Evolutionary conservation across 2,329 filamentous ascomycete species (phyloP), one percentile per base, ranked within the genome.

Genomic region (Colletotrichum horii): DNA sequence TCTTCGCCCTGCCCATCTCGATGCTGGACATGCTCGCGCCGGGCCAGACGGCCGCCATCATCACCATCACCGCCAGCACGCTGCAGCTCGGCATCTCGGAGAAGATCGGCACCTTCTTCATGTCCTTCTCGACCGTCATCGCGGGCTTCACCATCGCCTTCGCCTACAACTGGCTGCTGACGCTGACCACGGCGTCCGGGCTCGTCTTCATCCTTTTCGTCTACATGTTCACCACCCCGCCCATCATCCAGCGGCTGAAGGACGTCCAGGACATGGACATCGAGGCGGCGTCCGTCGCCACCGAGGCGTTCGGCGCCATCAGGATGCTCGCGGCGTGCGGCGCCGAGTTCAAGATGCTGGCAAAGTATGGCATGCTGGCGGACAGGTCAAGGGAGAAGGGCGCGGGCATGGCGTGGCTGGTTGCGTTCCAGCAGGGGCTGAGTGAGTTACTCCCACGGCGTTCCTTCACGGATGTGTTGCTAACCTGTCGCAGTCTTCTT

Each of bases 1-100:
- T 90, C 3, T 89, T 91, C 75, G 79, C 81, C 4, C 89, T 89
- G 56, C 87, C 88, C 0, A 84, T 91, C 65, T 86, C 85, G 74
- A 85, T 84, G 11, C 83, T 91, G 19, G 89, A 89, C 71, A 84
- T 86, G 22, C 81, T 90, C 28, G 88, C 89, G 2, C 81, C 88
- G 0, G 89, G 89, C 19, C 85, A 86, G 19, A 87, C 89, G n/a
- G 86, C 87, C 1, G 87, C 87, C 55, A 86, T 88, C 2, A 89
- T 91, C 77, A 91, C 89, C 0, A 86, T 86, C 0, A 87, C 87
- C 0, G 86, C 88, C 36, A 91, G 90, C 77, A 87, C 86, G 0
- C 85, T 91, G 14, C 89, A 91, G 72, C 83, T 88, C 30, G 89
- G 88, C 22, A 87, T 91, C n/a, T 90, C 89, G 0, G 89, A 91